These are phyloP conservation scores for Pseudogymnoascus sp. DNA, from an alignment of 2,329 filamentous ascomycete genomes.

Conservation along the genomic window DNA sequence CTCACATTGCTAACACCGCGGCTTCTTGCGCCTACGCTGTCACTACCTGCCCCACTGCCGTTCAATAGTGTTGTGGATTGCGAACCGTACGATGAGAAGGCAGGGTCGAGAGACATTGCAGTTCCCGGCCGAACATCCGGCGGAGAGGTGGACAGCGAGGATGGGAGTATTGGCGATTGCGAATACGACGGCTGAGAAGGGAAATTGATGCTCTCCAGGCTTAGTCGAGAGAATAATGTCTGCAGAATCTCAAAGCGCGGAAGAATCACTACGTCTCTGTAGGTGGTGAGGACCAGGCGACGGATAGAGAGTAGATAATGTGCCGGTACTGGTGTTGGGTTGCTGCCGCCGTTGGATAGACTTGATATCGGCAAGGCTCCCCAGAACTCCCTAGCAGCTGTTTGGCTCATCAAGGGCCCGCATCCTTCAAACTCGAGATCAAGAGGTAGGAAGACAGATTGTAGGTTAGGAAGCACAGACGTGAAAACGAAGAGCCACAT, in stretches of 20 bases:
- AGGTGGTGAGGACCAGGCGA: constrained; percentile 79
- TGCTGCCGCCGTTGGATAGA: constrained; percentile 35
- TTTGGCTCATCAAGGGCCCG: constrained; percentile 68
- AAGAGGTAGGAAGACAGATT: constrained; percentile 87
- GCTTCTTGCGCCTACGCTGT: constrained; percentile 53
- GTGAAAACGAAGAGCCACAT: constrained; percentile 94
- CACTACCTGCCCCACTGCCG: constrained; percentile 41
- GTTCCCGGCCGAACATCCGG: constrained; percentile 60
- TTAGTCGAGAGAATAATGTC: constrained; percentile 81
- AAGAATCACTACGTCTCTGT: constrained; percentile 81
- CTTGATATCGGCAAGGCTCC: constrained; percentile 52
- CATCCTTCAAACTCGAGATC: constrained; percentile 88
- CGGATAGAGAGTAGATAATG: constrained; percentile 68
- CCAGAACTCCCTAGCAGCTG: constrained; percentile 88
- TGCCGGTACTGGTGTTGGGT: constrained; percentile 33
- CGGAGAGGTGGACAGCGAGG: constrained; percentile 38
- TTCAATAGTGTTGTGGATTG: constrained; percentile 71
- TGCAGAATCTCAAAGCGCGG: constrained; percentile 85
- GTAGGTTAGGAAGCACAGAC: constrained; percentile 83
- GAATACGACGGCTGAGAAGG: constrained; percentile 33
- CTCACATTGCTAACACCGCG: constrained; percentile 83
- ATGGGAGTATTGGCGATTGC: constrained; percentile 39
- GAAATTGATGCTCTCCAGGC: constrained; percentile 62
- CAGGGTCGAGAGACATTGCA: constrained; percentile 66
- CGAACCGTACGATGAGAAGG: constrained; percentile 71